Base-by-base conservation (phyloP, 2,329 filamentous ascomycete genomes). In the Neofusicoccum kwambonambiense region DNA sequence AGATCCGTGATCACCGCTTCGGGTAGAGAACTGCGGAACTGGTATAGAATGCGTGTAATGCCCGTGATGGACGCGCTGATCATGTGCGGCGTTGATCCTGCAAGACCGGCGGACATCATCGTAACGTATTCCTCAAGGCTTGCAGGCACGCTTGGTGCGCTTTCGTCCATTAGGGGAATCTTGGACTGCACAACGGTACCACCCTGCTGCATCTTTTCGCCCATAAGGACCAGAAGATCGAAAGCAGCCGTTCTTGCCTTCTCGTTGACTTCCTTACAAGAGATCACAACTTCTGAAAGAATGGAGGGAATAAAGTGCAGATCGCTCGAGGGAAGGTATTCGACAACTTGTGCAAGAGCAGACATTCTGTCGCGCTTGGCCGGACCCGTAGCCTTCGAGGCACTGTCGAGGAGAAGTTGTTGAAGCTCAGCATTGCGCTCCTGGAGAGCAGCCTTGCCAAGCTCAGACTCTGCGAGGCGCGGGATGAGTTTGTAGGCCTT, bases 401-500 rank as follows among this genome's bases (percentile, higher is more conserved):
- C 85, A 67, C 91, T 93, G 1, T 85, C 82, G 34, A 98, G 79
- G 42, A 99, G 82, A 56, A 99, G 83, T n/a, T 86, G 79, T 77
- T 97, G 94, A 19, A 99, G 82, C 73, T 97, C 93, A 0, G 78
- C 77, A 69, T 87, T 92, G 62, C 93, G 88, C 72, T 93, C 89
- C 68, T 84, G 78, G 1, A 99, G 84, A 3, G 94, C 93, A n/a
- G 82, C 79, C 69, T 86, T 87, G 51, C 95, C 95, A 56, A 85
- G 86, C 39, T 91, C 87, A 1, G 93, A 96, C 68, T 91, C 90
- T 1, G 91, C 90, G 45, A 99, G 86, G 63, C 95, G 89, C 3
- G 95, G 94, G 58, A 99, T 96, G 60, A 99, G 86, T 82, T 98
- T 98, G 83, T 99, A 99, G 0, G 95, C 94, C 80, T 99, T 99